Evolutionary conservation across 805 yeast genomes (phyloP).

Genomic region (Wickerhamomyces rabaulensis): DNA sequence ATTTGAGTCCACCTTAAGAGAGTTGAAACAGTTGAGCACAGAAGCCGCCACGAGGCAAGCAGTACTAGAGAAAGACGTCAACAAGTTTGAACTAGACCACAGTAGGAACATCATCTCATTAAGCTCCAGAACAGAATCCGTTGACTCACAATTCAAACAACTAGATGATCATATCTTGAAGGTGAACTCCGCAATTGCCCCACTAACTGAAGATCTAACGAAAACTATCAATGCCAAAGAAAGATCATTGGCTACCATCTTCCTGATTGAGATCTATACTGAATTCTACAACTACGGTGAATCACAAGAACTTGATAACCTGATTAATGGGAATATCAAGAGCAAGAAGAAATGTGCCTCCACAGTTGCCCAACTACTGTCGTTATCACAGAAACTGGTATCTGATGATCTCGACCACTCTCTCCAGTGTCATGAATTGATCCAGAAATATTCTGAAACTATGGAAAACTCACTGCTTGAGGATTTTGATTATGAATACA

Average conservation of each 20-base stretch:
- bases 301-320: slow-evolving; percentile 50
- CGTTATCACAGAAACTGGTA: slow-evolving; percentile 59
- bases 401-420: slow-evolving; percentile 46
- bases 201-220: slow-evolving; percentile 64
- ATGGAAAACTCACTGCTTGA: slow-evolving; percentile 70
- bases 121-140: slow-evolving; percentile 39
- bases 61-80: slow-evolving; percentile 51
- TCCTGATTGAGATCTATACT: slow-evolving; percentile 70
- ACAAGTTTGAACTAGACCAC: slow-evolving; percentile 59
- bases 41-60: slow-evolving; percentile 49
- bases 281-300: slow-evolving; percentile 51
- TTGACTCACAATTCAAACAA: slow-evolving; percentile 42
- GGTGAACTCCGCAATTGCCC: slow-evolving; percentile 56
- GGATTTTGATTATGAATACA: slow-evolving; percentile 70
- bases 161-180: slow-evolving; percentile 50
- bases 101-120: slow-evolving; percentile 58
- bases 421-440: slow-evolving; percentile 28
- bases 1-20: slow-evolving; percentile 78
- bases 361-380: slow-evolving; percentile 58
- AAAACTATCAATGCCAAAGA: slow-evolving; percentile 68
- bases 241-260: slow-evolving; percentile 65
- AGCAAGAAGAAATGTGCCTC: slow-evolving; percentile 66
- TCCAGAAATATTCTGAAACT: slow-evolving; percentile 67
- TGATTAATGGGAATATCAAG: slow-evolving; percentile 46
- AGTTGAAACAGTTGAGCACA: slow-evolving; percentile 54